Percentiles rank a stretch among this genome's conserved stretches.
phyloP scores from a whole-genome alignment of 441 rosid species.

The Gossypium aridum region DNA sequence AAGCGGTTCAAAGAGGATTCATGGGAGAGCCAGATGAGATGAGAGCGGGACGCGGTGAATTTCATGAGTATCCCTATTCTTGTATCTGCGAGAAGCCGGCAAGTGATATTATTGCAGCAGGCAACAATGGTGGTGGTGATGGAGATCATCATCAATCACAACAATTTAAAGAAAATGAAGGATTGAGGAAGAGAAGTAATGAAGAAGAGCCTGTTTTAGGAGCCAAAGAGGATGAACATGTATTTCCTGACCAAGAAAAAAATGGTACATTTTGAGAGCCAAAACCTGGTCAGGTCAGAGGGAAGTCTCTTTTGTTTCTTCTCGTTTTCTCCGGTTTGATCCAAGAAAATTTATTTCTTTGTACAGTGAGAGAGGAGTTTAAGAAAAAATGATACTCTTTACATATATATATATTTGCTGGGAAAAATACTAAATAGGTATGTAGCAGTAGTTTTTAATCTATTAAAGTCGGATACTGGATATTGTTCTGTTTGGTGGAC shows the following conservation, averaged over 20 bases:
- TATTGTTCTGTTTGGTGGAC: background rate
- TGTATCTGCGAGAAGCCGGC: constrained; percentile 71
- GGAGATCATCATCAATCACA: background rate
- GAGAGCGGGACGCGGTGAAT: constrained; percentile 82
- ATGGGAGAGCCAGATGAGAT: constrained; percentile 95
- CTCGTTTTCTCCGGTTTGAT: background rate
- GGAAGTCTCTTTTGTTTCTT: background rate
- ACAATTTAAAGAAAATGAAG: constrained; percentile 17
- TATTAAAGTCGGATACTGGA: background rate
- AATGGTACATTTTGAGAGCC: constrained; percentile 1
- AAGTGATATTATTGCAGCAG: constrained; percentile 24
- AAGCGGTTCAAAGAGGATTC: constrained; percentile 73
- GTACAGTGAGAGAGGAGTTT: constrained; percentile 21
- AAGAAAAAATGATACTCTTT: constrained; percentile 25
- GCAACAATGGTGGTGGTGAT: constrained; percentile 11
- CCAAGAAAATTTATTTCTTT: background rate
- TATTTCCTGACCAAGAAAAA: background rate
- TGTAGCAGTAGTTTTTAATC: background rate
- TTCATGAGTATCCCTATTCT: constrained; percentile 80
- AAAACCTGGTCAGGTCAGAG: background rate
- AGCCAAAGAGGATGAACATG: constrained; percentile 18
- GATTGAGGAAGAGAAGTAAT: constrained; percentile 2
- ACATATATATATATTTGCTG: constrained; percentile 13
- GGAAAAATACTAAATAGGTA: background rate
- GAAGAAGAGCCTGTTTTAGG: constrained; percentile 10